A percentile compares a stretch with the other conserved stretches of the same genome.
These are phyloP conservation scores for Myxozyma nipponensis DNA, from an alignment of 805 yeast genomes.

Conservation along the genomic window DNA sequence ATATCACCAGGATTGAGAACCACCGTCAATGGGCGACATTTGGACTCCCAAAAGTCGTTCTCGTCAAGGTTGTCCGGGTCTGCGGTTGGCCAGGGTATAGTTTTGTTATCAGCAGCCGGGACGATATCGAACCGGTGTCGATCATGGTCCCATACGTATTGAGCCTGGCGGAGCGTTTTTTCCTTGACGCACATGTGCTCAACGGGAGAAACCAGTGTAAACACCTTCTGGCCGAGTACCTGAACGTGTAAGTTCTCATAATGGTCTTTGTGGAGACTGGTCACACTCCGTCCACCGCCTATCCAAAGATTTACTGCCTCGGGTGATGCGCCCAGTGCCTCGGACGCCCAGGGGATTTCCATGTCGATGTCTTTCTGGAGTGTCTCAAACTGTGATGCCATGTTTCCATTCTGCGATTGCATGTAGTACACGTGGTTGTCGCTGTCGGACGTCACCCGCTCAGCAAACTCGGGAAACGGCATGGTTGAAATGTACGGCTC, in stretches of 20 bases:
- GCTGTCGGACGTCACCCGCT: conserved; percentile 17
- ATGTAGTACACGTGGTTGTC: conserved; percentile 32
- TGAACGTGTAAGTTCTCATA: conserved; percentile 41
- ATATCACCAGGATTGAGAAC: conserved; percentile 39
- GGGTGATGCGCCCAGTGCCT: conserved; percentile 29
- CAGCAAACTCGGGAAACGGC: conserved; percentile 31
- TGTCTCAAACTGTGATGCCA: conserved; percentile 31
- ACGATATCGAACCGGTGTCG: conserved; percentile 19
- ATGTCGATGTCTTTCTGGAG: conserved; percentile 26
- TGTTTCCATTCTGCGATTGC: conserved; percentile 41
- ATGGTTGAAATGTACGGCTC: conserved; percentile 33
- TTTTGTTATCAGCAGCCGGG: conserved; percentile 17
- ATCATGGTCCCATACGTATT: conserved; percentile 29
- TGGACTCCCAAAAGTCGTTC: conserved; percentile 8
- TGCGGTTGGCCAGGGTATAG: conserved; percentile 23
- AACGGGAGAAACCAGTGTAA: conserved; percentile 38
- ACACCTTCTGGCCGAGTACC: conserved; percentile 36
- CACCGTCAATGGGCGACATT: conserved; percentile 26
- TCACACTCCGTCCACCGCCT: conserved; percentile 34
- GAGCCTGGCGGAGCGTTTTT: conserved; percentile 32
- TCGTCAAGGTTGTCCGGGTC: conserved; percentile 11
- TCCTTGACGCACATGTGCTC: conserved; percentile 30
- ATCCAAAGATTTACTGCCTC: conserved; percentile 43
- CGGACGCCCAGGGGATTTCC: conserved; percentile 26
- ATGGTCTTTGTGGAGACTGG: conserved; percentile 31